Base-by-base conservation (phyloP, 768 basidiomycete genomes). In the Pulveroboletus ravenelii region DNA sequence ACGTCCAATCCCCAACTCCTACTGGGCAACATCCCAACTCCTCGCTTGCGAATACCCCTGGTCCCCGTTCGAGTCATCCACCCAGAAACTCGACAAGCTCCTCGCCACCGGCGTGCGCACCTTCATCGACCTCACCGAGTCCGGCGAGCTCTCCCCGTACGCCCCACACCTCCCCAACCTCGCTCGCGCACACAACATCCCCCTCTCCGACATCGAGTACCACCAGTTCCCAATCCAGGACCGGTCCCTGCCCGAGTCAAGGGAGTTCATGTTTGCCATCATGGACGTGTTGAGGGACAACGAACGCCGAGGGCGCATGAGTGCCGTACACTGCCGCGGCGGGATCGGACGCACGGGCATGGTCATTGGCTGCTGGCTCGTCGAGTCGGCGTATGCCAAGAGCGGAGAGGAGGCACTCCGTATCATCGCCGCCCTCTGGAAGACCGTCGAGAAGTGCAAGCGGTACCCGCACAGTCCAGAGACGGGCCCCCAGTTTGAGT, bases 11-110 rank as follows among this genome's bases (percentile, higher is more conserved):
- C 85, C 85, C n/a, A 90, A 90, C 68, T 87, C 84, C 0, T 89
- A 89, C 71, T 90, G 88, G 88, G 87, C 86, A 0, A 88, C 86
- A 0, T 75, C 82, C 0, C 68, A 74, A 10, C 77, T 90, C 32
- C 74, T 89, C 47, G 88, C 87, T 0, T 89, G 86, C 77, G 88
- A 90, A 62, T 89, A 89, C 66, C 87, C 87, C 1, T 90, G 84
- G 81, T 71, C 79, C 15, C 85, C 84, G 5, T 77, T 74, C 52
- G 72, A 77, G 65, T 45, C 54, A 0, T 70, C 72, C 53, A 75
- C 74, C 48, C 84, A 85, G 54, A 89, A 90, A 61, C 77, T 90
- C 54, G 86, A 88, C 70, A 79, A 80, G 0, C 75, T 90, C 45
- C 79, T 90, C 23, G 70, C 70, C 10, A 80, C 85, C 1, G 87